These are phyloP conservation scores for Heritiera fomes DNA, from an alignment of 345 rosid species.

Conservation along the genomic window DNA sequence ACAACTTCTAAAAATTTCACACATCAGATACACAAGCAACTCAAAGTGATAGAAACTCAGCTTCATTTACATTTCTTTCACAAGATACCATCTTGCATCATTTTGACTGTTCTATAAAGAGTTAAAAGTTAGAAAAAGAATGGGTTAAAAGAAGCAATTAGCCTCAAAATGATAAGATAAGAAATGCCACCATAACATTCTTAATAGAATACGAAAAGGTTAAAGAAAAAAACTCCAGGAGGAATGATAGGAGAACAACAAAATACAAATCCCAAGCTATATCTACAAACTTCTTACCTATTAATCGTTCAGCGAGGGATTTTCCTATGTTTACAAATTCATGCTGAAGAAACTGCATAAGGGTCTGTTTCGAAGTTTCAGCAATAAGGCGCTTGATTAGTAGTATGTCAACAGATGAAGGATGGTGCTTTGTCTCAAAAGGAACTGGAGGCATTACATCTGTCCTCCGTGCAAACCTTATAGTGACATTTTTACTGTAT, in stretches of 20 bases:
- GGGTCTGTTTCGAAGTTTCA: constrained; percentile 83
- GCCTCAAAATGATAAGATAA: neutral
- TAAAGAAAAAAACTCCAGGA: neutral
- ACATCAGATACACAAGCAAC: neutral
- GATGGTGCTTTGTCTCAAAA: constrained; percentile 92
- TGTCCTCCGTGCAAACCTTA: constrained; percentile 83
- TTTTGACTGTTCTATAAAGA: neutral
- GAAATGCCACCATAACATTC: neutral
- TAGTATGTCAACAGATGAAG: constrained; percentile 92
- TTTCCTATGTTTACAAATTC: constrained; percentile 91
- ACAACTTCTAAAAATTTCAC: neutral
- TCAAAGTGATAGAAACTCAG: neutral
- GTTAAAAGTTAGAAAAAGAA: neutral
- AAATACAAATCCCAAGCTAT: neutral
- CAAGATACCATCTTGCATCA: neutral
- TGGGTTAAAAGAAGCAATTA: neutral
- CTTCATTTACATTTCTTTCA: neutral
- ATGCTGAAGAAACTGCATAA: constrained; percentile 91
- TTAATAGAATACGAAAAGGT: neutral
- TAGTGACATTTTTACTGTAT: constrained; percentile 77
- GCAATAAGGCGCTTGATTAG: constrained; percentile 86
- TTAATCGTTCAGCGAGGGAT: constrained; percentile 71
- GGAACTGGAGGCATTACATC: constrained; percentile 98
- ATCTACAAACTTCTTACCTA: constrained; percentile 55
- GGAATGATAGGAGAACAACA: neutral